Evolutionary conservation across 208 protist genomes (phyloP).

Genomic region (Leishmania amazonensis): DNA sequence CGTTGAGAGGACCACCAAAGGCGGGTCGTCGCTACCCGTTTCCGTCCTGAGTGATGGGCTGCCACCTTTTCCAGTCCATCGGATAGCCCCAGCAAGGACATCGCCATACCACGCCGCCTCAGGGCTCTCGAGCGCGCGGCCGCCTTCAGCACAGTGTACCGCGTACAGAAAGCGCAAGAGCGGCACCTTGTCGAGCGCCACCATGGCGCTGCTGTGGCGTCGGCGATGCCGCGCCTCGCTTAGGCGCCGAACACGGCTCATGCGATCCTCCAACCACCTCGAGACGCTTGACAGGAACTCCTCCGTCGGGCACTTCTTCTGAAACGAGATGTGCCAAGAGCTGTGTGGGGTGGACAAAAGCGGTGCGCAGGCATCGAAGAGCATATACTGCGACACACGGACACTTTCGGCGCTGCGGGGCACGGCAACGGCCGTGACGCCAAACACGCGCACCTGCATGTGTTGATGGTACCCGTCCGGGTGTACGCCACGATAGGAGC

Average conservation of each 20-base stretch:
- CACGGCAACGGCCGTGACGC: constrained; percentile 38
- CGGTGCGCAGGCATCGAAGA: constrained; percentile 13
- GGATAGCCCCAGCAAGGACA: constrained; percentile 6
- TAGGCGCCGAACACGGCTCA: constrained; percentile 7
- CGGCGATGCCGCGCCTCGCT: constrained; percentile 17
- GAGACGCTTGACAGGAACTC: constrained; percentile 5
- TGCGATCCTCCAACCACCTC: constrained; percentile 21
- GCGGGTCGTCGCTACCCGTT: not conserved
- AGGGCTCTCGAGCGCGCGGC: constrained; percentile 7
- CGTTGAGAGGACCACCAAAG: constrained; percentile 13
- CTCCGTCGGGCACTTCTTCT: not conserved
- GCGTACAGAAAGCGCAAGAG: constrained; percentile 21
- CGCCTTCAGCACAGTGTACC: constrained; percentile 14
- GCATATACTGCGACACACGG: constrained; percentile 35
- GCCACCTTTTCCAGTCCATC: not conserved
- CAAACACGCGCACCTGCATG: constrained; percentile 25
- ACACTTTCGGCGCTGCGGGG: constrained; percentile 24
- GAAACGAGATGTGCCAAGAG: constrained; percentile 3
- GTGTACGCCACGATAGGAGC: constrained; percentile 1
- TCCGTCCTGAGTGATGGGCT: not conserved
- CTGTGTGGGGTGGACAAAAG: not conserved
- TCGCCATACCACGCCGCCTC: constrained; percentile 8
- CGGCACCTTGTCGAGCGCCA: constrained; percentile 24
- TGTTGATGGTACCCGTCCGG: constrained; percentile 20
- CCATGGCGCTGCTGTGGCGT: not conserved